A percentile compares a stretch with the other conserved stretches of the same genome.
Conservation (phyloP, 2,329 filamentous ascomycete species). For the Thermothelomyces thermophilus region DNA sequence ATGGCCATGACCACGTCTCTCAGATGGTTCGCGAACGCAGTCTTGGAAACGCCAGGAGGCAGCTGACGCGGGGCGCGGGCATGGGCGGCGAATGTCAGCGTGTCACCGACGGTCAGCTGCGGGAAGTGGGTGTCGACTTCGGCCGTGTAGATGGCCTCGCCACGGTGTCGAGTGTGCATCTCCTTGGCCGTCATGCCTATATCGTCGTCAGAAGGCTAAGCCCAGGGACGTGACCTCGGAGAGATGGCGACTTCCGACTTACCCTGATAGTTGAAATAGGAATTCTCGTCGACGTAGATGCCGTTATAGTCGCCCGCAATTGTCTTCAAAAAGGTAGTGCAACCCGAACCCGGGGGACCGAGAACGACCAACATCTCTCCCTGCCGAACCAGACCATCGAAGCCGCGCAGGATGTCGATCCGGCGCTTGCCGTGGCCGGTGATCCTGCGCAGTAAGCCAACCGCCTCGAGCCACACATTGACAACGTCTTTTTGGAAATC, state of each 20-base stretch:
- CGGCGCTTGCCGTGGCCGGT: slow-evolving; percentile 47
- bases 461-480: slow-evolving; percentile 52
- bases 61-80: slow-evolving; percentile 59
- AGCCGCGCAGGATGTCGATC: slow-evolving; percentile 61
- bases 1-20: slow-evolving; percentile 69
- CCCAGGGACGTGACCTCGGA: background rate
- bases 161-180: slow-evolving; percentile 72
- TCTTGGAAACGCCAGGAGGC: slow-evolving; percentile 49
- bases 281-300: slow-evolving; percentile 61
- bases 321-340: slow-evolving; percentile 79
- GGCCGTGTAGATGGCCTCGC: slow-evolving; percentile 81
- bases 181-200: slow-evolving; percentile 56
- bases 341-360: slow-evolving; percentile 66
- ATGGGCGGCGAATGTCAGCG: slow-evolving; percentile 67
- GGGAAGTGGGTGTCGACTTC: slow-evolving; percentile 81
- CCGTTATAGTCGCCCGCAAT: slow-evolving; percentile 79
- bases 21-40: slow-evolving; percentile 54
- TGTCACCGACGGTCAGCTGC: slow-evolving; percentile 69
- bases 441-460: slow-evolving; percentile 40
- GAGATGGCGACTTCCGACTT: slow-evolving; percentile 10
- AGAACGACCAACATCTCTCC: slow-evolving; percentile 73
- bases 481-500: slow-evolving; percentile 65
- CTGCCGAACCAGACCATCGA: slow-evolving; percentile 61
- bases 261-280: slow-evolving; percentile 79
- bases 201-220: slow-evolving; percentile 13